Percentiles rank a stretch among this genome's conserved stretches.
Evolutionary conservation across 306 rosid genomes (phyloP).

Genomic region (Pueraria montana): DNA sequence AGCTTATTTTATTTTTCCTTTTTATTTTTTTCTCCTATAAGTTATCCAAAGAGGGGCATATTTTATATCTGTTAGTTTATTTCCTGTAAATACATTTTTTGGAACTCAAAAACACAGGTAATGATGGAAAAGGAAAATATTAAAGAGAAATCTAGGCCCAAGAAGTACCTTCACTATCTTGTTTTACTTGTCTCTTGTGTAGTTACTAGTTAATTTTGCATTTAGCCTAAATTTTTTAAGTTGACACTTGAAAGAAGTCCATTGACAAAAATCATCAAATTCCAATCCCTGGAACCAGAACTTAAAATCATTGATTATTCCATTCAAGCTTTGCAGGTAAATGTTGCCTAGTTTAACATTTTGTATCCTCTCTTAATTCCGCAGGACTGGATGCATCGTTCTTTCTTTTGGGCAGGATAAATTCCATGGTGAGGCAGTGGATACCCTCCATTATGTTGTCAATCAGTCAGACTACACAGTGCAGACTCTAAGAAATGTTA

Average conservation of each 20-base stretch:
- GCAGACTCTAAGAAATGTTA: constrained; percentile 80
- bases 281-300: constrained; percentile 1
- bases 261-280: background rate
- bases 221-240: background rate
- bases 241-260: background rate
- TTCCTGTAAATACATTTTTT: background rate
- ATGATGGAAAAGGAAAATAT: constrained; percentile 5
- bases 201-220: background rate
- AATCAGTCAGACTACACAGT: constrained; percentile 90
- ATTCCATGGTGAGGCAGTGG: constrained; percentile 75
- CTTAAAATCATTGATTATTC: background rate
- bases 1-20: background rate
- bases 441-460: constrained; percentile 75
- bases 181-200: constrained; percentile 1
- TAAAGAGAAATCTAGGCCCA: background rate
- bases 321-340: background rate
- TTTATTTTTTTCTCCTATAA: no score
- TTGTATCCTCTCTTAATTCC: constrained; percentile 22
- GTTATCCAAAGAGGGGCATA: background rate
- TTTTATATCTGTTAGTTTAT: background rate
- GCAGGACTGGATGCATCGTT: constrained; percentile 81
- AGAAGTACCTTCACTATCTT: background rate
- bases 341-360: constrained; percentile 32
- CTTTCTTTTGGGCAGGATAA: constrained; percentile 83
- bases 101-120: background rate